Evolutionary conservation across 2,329 filamentous ascomycete genomes (phyloP).

Genomic region (Emericellopsis atlantica): DNA sequence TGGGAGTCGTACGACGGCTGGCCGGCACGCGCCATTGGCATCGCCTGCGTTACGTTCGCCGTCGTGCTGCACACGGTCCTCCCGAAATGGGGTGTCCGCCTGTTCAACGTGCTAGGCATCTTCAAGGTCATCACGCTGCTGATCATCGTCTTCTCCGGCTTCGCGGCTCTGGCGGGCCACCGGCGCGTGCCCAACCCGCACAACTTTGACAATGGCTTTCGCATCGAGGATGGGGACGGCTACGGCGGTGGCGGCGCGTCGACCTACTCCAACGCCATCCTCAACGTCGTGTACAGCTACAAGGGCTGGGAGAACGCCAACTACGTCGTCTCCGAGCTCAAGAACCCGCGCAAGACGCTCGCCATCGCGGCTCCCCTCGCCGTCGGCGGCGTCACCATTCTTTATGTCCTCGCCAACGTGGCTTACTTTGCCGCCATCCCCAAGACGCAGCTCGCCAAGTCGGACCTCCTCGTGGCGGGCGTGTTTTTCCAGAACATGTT

Average conservation of each 20-base stretch:
- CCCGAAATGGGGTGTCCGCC: conserved; percentile 44
- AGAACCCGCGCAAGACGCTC: conserved; percentile 39
- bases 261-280: conserved; percentile 42
- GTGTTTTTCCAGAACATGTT: conserved; percentile 52
- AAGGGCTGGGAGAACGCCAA: conserved; percentile 54
- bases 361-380: conserved; percentile 43
- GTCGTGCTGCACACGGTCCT: conserved; percentile 36
- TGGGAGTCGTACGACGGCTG: conserved; percentile 34
- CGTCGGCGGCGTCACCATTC: conserved; percentile 42
- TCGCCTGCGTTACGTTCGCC: conserved; percentile 40
- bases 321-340: conserved; percentile 47
- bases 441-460: conserved; percentile 41
- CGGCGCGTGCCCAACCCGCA: conserved; percentile 33
- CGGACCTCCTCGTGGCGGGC: conserved; percentile 47
- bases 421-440: conserved; percentile 53
- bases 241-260: conserved; percentile 36
- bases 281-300: conserved; percentile 48
- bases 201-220: conserved; percentile 46
- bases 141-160: conserved; percentile 49
- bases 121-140: conserved; percentile 49
- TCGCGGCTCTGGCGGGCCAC: conserved; percentile 39
- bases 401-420: conserved; percentile 52
- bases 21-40: conserved; percentile 42
- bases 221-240: conserved; percentile 25
- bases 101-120: conserved; percentile 45